A percentile compares a stretch with the other conserved stretches of the same genome.
phyloP scores from a whole-genome alignment of 1,284 basidiomycete species.

The Tilletiaria anomala region DNA sequence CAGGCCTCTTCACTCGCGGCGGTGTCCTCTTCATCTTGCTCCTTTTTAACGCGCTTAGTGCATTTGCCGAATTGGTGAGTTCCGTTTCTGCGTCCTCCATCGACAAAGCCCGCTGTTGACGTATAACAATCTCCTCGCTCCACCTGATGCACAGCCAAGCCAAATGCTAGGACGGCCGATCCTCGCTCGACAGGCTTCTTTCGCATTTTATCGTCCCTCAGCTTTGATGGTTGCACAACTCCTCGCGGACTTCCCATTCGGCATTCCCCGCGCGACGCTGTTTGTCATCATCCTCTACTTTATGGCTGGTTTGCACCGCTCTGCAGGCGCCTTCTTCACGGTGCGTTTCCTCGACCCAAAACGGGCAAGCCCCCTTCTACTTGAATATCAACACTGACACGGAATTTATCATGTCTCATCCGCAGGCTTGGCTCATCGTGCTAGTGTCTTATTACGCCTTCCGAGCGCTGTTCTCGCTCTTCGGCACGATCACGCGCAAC shows the following conservation, averaged over 20 bases:
- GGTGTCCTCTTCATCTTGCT: conserved; percentile 44
- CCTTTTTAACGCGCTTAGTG: conserved; percentile 59
- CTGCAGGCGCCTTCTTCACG: conserved; percentile 25
- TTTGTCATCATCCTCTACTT: conserved; percentile 41
- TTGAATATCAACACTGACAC: no score
- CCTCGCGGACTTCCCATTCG: conserved; percentile 40
- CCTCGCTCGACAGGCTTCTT: conserved; percentile 15
- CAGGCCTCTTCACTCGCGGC: conserved; percentile 28
- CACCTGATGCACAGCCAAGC: no score
- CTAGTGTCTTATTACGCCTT: conserved; percentile 21
- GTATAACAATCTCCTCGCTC: no score
- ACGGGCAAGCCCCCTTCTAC: no score
- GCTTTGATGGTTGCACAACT: conserved; percentile 26
- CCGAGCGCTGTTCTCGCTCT: conserved; percentile 22
- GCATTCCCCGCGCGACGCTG: conserved; percentile 38
- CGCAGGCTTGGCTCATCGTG: conserved; percentile 43
- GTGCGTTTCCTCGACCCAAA: no score
- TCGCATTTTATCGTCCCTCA: conserved; percentile 36
- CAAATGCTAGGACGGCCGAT: conserved; percentile 21
- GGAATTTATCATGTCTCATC: no score
- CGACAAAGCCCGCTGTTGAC: no score
- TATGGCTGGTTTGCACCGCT: conserved; percentile 16
- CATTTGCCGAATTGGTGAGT: conserved; percentile 48
- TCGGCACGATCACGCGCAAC: conserved; percentile 19
- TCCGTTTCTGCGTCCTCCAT: no score